Base-by-base conservation (phyloP, 768 basidiomycete species). In the Trametes villosa region DNA sequence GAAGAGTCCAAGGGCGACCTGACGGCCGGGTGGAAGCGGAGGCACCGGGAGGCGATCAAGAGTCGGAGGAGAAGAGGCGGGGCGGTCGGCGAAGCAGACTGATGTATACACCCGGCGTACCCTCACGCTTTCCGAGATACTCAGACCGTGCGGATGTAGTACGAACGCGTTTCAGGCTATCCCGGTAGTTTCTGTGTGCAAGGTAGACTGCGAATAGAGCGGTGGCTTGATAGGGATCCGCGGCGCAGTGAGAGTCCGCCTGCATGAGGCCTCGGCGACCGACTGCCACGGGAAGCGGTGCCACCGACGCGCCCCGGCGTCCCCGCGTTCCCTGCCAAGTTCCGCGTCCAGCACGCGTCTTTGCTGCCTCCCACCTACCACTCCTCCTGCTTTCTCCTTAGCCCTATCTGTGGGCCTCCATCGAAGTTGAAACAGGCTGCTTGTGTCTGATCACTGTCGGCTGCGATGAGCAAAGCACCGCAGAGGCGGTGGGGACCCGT, bases 1-100 rank as follows among this genome's bases (percentile, higher is more conserved):
- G 91, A 93, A 67, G 81, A 77, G n/a, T 75, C 78, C 46, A 88
- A 86, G 67, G 80, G 78, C 0, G 83, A 85, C 53, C 72, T 93
- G 71, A 93, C 92, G 53, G 78, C 74, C 61, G 88, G 84, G 49
- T 93, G 92, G 91, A 92, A 91, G 75, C 83, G 84, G 68, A 74
- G 89, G 47, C 86, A 85, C 74, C 82, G 86, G 59, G 92, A 93
- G 68, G 92, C 90, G 15, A 81, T 83, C 47, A 91, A 91, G 74
- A 77, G 83, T 26, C 81, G 79, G 63, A 75, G 82, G 64, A 75
- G 87, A 60, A 81, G 83, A 65, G 81, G 75, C 24, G 82, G 79
- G 59, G 81, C 74, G 20, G 81, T 76, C 5, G 81, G 75, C 12
- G 78, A 70, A 45, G 67, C 45, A 13, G 74, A 76, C 50, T 72